Base-by-base conservation (phyloP, 2,329 filamentous ascomycete genomes). In the Aspergillus fumigatiaffinis region DNA sequence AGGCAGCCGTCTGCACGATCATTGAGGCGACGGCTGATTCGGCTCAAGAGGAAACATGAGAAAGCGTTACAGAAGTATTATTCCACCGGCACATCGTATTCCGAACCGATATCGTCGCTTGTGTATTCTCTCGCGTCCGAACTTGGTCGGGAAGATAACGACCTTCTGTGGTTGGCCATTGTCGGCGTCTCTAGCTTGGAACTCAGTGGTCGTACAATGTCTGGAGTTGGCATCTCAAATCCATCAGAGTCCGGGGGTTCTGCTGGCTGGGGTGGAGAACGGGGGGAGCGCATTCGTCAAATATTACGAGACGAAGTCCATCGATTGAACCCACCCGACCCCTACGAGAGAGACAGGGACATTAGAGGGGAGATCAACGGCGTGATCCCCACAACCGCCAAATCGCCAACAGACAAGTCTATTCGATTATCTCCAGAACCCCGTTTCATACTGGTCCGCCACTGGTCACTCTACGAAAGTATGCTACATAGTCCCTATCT, bases 401-500 rank as follows among this genome's bases (percentile, higher is more conserved):
- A 89, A 59, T 94, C 89, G 60, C 91, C 94, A 5, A 93, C 92
- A 54, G 94, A 99, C 73, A 95, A 87, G 9, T 89, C 91, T 52
- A 97, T 99, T 64, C 87, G 92, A 23, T 79, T 99, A 42, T 96
- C 92, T 0, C 94, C 94, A 0, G 94, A 99, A 70, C 95, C 94
- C 9, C 89, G 90, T 44, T 96, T 99, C 65, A 83, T 97, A 26
- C 84, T 99, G 0, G 90, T 97, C 53, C 83, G 94, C 35, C 94
- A 99, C 72, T 99, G 94, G 94, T 96, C 91, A 65, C 80, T 99
- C 14, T 97, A 97, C 73, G 94, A 99, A 69, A 96, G 92, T 72
- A 97, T 99, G 94, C 82, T 97, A 12, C 94, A 99, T 73, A 97
- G 92, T 0, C 92, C 93, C 0, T 97, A 97, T 69, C 84, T 99